Percentiles rank a stretch among this genome's conserved stretches.
These are phyloP conservation scores for Tulasnella sp. DNA, from an alignment of 768 basidiomycete genomes.

Conservation along the genomic window DNA sequence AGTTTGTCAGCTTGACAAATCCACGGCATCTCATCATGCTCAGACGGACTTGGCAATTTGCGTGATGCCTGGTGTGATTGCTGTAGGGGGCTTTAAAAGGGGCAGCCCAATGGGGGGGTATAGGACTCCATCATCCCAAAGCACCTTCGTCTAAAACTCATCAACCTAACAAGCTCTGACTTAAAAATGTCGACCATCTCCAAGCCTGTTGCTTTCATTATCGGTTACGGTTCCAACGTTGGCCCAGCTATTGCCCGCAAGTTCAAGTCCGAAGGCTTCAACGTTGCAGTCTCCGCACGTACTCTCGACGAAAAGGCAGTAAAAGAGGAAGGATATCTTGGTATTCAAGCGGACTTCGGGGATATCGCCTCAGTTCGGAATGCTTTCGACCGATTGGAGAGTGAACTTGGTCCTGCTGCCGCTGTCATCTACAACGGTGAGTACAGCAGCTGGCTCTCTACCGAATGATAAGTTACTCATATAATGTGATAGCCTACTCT, in stretches of 20 bases:
- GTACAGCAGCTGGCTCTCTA: background rate
- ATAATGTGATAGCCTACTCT: background rate
- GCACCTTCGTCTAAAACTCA: background rate
- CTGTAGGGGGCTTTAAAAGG: background rate
- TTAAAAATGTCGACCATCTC: background rate
- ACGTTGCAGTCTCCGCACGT: background rate
- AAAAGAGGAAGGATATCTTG: background rate
- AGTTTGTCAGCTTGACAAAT: background rate
- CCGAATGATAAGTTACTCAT: too few relatives aligned
- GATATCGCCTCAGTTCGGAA: background rate
- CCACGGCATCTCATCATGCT: background rate
- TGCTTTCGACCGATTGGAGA: background rate
- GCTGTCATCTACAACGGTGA: constrained; percentile 15
- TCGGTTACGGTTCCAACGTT: constrained; percentile 25
- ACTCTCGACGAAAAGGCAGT: background rate
- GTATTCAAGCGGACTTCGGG: background rate
- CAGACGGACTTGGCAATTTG: background rate
- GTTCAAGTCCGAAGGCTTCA: background rate
- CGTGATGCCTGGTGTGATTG: background rate
- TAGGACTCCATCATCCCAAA: background rate
- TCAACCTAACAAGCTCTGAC: background rate
- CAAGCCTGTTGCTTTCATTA: constrained; percentile 21
- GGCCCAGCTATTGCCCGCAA: constrained; percentile 15
- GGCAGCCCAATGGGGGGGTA: background rate
- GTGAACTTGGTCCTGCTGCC: background rate